Conservation (phyloP, 2,329 filamentous ascomycete genomes). For the Fusarium devonianum region DNA sequence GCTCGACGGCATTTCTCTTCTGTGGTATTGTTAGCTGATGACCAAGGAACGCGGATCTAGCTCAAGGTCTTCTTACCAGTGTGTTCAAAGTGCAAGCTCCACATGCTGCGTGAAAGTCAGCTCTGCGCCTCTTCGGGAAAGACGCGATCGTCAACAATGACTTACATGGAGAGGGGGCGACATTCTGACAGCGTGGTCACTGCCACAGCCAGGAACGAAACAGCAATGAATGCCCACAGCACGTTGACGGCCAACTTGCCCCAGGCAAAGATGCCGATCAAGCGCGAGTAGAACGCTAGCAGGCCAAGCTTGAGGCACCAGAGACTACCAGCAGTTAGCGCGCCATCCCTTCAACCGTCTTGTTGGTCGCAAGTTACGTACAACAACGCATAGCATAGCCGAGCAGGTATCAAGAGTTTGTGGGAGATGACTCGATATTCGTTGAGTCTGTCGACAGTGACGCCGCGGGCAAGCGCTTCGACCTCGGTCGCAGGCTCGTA, state of each 20-base stretch:
- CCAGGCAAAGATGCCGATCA: slow-evolving; percentile 37
- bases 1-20: slow-evolving; percentile 36
- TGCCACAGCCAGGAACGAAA: slow-evolving; percentile 40
- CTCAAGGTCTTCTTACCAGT: slow-evolving; percentile 8
- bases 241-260: slow-evolving; percentile 32
- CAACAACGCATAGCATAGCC: slow-evolving; percentile 45
- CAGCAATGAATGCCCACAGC: slow-evolving; percentile 40
- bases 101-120: slow-evolving; percentile 25
- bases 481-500: slow-evolving; percentile 31
- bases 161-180: slow-evolving; percentile 38
- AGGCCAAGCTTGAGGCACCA: slow-evolving; percentile 44
- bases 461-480: slow-evolving; percentile 25
- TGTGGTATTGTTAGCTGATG: background rate
- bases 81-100: slow-evolving; percentile 19
- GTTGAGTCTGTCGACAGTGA: slow-evolving; percentile 24
- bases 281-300: slow-evolving; percentile 44
- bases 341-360: background rate
- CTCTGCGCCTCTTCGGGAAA: background rate
- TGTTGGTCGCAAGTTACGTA: slow-evolving; percentile 6
- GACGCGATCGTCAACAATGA: background rate
- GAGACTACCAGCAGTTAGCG: slow-evolving; percentile 34
- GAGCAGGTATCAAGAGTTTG: slow-evolving; percentile 40
- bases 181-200: slow-evolving; percentile 42
- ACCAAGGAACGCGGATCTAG: background rate
- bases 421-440: slow-evolving; percentile 35